Evolutionary conservation across 208 protist genomes (phyloP), one percentile per base, ranked within the genome.

Genomic region (Trypanosoma scelopori): DNA sequence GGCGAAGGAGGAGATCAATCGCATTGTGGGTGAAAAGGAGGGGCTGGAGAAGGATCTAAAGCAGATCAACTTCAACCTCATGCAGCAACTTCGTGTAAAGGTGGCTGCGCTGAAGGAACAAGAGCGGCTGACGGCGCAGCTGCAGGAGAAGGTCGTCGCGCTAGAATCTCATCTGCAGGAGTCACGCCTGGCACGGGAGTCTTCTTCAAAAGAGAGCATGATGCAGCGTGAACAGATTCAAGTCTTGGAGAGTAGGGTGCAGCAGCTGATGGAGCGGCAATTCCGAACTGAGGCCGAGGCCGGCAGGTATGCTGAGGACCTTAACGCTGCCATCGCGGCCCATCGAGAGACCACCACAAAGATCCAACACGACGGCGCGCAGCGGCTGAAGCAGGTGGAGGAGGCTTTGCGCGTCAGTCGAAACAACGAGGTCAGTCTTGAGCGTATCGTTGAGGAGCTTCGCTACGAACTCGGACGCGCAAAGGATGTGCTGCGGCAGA

Each of bases 51-150:
- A 68, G 30, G 65, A 70, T 39, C 16, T 78, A 37, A 66, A 67
- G 25, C 58, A 72, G 16, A 72, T 72, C 39, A 72, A 72, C 48
- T 72, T 72, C 27, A 72, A 72, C 37, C 72, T 78, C 32, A 67
- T 71, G 60, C 72, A 78, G 16, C 66, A 78, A 27, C 52, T 78
- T 9, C 56, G 64, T 16, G 55, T 60, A 6, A 72, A 73, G 43
- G 39, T 69, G 39, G 37, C 28, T 45, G 50, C 55, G 1, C 30
- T 69, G 20, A 67, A 78, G 39, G 66, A 66, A 18, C 53, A 65
- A 4, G 66, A 62, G 46, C 51, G 20, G 18, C 57, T 25, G 23
- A 58, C 50, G 18, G 27, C 52, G 15, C 30, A 57, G 51, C 30
- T 77, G 28, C 71, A 67, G 32, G 47, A 49, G 11, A 50, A 50